phyloP scores from a whole-genome alignment of 1,284 basidiomycete species.

The Austroboletus olivaceoglutinosus region DNA sequence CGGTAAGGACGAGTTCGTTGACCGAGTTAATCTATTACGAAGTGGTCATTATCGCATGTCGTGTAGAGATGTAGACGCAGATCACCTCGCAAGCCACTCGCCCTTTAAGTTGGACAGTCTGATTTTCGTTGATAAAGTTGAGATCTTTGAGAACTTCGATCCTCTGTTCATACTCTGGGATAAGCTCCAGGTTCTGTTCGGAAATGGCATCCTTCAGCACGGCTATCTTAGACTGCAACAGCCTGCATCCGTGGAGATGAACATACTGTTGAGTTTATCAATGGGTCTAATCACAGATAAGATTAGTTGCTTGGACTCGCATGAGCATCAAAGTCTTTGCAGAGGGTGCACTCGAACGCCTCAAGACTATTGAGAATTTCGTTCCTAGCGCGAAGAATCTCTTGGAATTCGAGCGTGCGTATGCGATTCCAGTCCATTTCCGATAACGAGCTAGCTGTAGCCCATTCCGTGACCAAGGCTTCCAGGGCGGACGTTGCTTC shows the following conservation, averaged over 20 bases:
- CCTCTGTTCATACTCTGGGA: slow-evolving; percentile 96
- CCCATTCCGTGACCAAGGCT: slow-evolving; percentile 56
- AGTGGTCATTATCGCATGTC: slow-evolving; percentile 69
- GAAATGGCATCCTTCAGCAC: slow-evolving; percentile 80
- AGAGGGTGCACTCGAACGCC: slow-evolving; percentile 52
- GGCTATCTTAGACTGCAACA: slow-evolving; percentile 71
- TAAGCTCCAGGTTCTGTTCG: slow-evolving; percentile 94
- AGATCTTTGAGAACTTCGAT: slow-evolving; percentile 90
- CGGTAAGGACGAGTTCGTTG: slow-evolving; percentile 93
- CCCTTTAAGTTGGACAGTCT: slow-evolving; percentile 94
- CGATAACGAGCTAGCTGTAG: slow-evolving; percentile 45
- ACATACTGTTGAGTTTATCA: slow-evolving; percentile 58
- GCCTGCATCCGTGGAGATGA: slow-evolving; percentile 71
- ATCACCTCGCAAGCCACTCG: slow-evolving; percentile 94
- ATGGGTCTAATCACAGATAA: neutral
- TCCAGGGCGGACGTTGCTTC: slow-evolving; percentile 51
- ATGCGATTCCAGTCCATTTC: slow-evolving; percentile 87
- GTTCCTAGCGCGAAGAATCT: slow-evolving; percentile 66
- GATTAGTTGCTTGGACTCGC: slow-evolving; percentile 17
- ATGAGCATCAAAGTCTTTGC: slow-evolving; percentile 58
- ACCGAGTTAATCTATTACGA: slow-evolving; percentile 87
- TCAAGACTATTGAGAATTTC: slow-evolving; percentile 45
- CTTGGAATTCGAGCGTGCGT: slow-evolving; percentile 90
- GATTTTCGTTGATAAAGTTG: slow-evolving; percentile 90
- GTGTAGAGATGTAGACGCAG: slow-evolving; percentile 9